Evolutionary conservation across 352 stramenopile genomes (phyloP).

Genomic region (Phytophthora chlamydospora): DNA sequence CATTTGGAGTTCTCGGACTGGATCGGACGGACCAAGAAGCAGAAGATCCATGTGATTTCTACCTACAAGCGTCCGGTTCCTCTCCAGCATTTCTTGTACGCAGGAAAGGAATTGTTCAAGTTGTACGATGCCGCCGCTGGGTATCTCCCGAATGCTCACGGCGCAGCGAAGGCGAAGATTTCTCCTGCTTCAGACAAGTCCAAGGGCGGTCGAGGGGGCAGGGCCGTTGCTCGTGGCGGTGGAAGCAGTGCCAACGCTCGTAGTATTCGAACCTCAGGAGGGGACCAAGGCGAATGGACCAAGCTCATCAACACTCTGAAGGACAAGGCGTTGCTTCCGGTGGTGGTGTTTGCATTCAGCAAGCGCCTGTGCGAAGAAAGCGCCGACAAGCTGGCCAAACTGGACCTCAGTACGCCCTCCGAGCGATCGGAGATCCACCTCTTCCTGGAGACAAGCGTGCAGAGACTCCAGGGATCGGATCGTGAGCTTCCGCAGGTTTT

Average conservation of each 20-base stretch:
- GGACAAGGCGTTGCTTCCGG: conserved; percentile 93
- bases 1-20: conserved; percentile 99
- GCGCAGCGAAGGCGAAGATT: conserved; percentile 70
- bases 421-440: conserved; percentile 87
- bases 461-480: conserved; percentile 93
- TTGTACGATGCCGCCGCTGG: conserved; percentile 59
- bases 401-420: conserved; percentile 73
- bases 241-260: conserved; percentile 50
- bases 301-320: conserved; percentile 87
- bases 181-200: conserved; percentile 62
- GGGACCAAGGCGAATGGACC: conserved; percentile 88
- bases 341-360: conserved; percentile 95
- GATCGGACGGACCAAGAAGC: conserved; percentile 97
- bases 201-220: conserved; percentile 45
- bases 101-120: conserved; percentile 94
- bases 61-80: conserved; percentile 97
- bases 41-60: conserved; percentile 97
- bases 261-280: conserved; percentile 63
- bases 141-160: conserved; percentile 65
- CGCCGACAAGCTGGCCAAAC: conserved; percentile 72
- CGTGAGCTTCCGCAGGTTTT: conserved; percentile 98
- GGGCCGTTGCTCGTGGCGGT: conserved; percentile 34
- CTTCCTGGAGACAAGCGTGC: conserved; percentile 80
- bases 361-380: conserved; percentile 87
- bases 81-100: conserved; percentile 96